Base-by-base conservation (phyloP, 2,329 filamentous ascomycete genomes). In the Dactylellina sp. region DNA sequence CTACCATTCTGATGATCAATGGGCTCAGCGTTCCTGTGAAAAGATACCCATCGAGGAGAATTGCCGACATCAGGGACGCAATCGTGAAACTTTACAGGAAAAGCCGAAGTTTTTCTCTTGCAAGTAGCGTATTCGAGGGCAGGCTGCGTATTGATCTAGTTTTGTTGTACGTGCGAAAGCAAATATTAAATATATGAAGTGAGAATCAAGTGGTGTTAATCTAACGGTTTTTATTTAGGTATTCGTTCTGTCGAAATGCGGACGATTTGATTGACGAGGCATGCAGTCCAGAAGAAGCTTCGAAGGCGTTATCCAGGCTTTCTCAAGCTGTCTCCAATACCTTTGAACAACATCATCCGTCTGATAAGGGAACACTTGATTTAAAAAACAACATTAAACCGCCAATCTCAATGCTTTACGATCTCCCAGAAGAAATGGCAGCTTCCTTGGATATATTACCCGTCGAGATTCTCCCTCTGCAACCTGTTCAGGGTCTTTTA, bases 191-290 rank as follows among this genome's bases (percentile, higher is more conserved):
- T 3, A 9, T 16, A 35, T 16, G 60, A 7, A 76, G 9, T n/a
- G n/a, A 7, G 4, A 12, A 37, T 25, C 6, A 14, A 11, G 18
- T 11, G 12, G 16, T 7, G 35, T 14, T 24, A 47, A 20, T 7
- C 49, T 53, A 37, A 37, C 14, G 20, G n/a, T 24, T 18, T 32
- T 79, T 70, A 79, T 44, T 7, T 12, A 86, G 85, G 2, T 92
- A 92, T 78, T 90, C 89, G 0, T 92, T 91, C 79, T 92, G 90
- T 77, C 85, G 90, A 9, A 86, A 91, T 7, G 89, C 89, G 0
- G 90, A 92, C 79, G 89, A 92, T 77, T 82, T 92, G 2, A 85
- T 92, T 7, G 90, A 92, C 76, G 85, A 91, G 71, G 86, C 89
- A 0, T 77, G 81, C 0, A 83, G 83, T 0, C 79, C 82, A 0